Conservation (phyloP, 495 filamentous ascomycete species). For the Tricharina praecox region DNA sequence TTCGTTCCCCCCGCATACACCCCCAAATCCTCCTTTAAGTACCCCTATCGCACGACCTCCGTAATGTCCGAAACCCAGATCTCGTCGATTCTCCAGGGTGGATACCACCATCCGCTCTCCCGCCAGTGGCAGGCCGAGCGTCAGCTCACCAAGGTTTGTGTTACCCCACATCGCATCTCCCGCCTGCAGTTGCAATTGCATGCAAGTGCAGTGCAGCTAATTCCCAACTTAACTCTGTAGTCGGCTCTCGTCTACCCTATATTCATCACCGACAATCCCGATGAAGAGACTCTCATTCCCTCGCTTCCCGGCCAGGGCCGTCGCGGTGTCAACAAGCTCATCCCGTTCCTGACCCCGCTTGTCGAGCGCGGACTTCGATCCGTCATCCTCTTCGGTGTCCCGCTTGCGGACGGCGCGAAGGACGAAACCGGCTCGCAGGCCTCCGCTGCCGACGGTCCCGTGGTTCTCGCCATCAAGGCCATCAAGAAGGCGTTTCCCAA, state of each 20-base stretch:
- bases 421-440: conserved; percentile 85
- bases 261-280: conserved; percentile 83
- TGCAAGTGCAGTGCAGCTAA: conserved; percentile 2
- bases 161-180: conserved; percentile 1
- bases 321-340: conserved; percentile 67
- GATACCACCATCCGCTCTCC: conserved; percentile 81
- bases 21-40: too few relatives aligned
- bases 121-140: conserved; percentile 90
- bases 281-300: conserved; percentile 79
- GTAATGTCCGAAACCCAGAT: conserved; percentile 36
- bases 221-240: conserved; percentile 33
- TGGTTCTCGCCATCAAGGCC: conserved; percentile 67
- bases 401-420: conserved; percentile 58
- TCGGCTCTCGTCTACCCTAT: conserved; percentile 96
- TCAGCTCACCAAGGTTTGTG: conserved; percentile 78
- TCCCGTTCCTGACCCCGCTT: conserved; percentile 70
- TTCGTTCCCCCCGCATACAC: too few relatives aligned
- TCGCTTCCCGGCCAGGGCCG: conserved; percentile 74
- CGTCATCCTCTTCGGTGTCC: conserved; percentile 92
- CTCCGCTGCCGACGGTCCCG: conserved; percentile 82
- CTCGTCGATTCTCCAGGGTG: conserved; percentile 83
- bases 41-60: too few relatives aligned
- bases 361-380: conserved; percentile 75
- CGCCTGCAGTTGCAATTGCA: too few relatives aligned
- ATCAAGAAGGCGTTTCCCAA: conserved; percentile 68